phyloP scores from a whole-genome alignment of 768 basidiomycete genomes.

The Nevesoporus exiguus region DNA sequence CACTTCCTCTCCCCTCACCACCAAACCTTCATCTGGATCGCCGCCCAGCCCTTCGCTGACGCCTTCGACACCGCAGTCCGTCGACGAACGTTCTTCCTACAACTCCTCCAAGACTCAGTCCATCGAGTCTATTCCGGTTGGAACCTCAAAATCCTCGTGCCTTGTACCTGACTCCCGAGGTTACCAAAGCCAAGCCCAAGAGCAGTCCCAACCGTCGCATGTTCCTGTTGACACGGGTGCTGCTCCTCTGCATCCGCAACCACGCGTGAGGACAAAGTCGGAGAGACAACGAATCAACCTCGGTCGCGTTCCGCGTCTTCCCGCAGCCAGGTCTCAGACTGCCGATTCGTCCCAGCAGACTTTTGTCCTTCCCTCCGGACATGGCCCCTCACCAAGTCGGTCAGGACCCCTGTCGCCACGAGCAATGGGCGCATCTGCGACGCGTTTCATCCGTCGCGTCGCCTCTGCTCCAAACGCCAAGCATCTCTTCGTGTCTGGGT shows the following conservation, averaged over 20 bases:
- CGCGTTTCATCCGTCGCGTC: conserved; percentile 91
- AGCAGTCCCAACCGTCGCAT: conserved; percentile 9
- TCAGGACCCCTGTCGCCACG: conserved; percentile 61
- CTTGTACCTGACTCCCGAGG: conserved; percentile 28
- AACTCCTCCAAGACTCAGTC: conserved; percentile 78
- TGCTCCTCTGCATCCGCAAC: conserved; percentile 23
- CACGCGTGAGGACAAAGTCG: conserved; percentile 40
- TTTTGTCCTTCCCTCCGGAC: conserved; percentile 29
- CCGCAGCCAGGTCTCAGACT: conserved; percentile 26
- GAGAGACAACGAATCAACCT: conserved; percentile 46
- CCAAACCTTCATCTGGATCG: conserved; percentile 23
- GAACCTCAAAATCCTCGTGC: conserved; percentile 28
- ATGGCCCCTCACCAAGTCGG: conserved; percentile 34
- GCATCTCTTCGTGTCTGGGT: conserved; percentile 68
- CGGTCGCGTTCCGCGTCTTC: conserved; percentile 43
- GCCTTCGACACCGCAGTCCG: conserved; percentile 50
- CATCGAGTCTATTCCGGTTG: conserved; percentile 56
- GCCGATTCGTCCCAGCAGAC: conserved; percentile 40
- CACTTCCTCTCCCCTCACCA: conserved; percentile 26
- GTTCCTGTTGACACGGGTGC: conserved; percentile 20
- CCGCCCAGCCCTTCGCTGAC: conserved; percentile 49
- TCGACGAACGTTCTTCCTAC: conserved; percentile 67
- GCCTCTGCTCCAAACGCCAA: conserved; percentile 97
- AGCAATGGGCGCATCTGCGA: conserved; percentile 67
- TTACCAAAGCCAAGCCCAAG: conserved; percentile 9